Base-by-base conservation (phyloP, 495 filamentous ascomycete species). In the Talaromyces adpressus region DNA sequence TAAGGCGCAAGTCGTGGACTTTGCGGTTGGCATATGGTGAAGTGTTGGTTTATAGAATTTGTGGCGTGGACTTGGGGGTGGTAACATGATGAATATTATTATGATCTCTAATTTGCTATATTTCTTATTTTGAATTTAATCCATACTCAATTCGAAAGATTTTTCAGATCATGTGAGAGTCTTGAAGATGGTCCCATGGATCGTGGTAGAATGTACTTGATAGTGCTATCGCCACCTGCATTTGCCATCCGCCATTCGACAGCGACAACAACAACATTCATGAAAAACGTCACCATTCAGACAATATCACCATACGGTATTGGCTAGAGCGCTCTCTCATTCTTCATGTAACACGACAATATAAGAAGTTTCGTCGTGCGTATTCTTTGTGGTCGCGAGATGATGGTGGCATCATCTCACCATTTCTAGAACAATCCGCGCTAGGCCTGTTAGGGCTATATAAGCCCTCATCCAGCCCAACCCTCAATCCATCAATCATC, bases 1-100 rank as follows among this genome's bases (percentile, higher is more conserved):
- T 59, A 72, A 72, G 61, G 67, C 72, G 11, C 63, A 73, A 49
- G 73, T 80, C 11, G 60, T 81, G 8, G 77, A 81, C 65, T 82
- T 75, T 67, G 70, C 65, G 70, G 63, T 53, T 36, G 60, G 45
- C 6, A 18, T 12, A 49, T 49, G 45, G 45, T 49, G 18, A 49
- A 5, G 12, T 9, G n/a, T 1, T 9, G 34, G 8, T 39, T 9
- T 27, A 41, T 41, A n/a, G 11, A 20, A 9, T 16, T 45, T 45
- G 41, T 12, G 32, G 36, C 12, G 36, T 41, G 36, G 36, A 12
- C 32, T 36, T 16, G 36, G 14, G 4, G 36, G 36, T 41, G 9
- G 9, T 41, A 14, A 41, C 36, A 41, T 16, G 36, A 41, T 41
- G 36, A 16, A 41, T 16, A 3, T 39, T 39, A 16, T 41, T 16